Evolutionary conservation across 2,329 filamentous ascomycete genomes (phyloP), one percentile per base, ranked within the genome.

Genomic region (Kalaharituber pfeilii): DNA sequence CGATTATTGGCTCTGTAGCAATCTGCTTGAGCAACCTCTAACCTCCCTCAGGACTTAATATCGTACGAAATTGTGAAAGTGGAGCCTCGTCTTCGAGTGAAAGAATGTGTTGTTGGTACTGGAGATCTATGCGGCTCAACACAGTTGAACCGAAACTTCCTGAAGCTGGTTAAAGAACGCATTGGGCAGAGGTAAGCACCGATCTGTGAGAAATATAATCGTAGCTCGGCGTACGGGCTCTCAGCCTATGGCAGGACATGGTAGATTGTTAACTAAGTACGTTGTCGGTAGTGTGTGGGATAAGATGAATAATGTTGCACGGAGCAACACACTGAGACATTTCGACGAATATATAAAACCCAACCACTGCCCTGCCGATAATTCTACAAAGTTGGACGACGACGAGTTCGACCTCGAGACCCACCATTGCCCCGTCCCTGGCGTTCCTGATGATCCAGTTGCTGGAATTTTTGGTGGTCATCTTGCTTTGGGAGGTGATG

Each of bases 91-190:
- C 25, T 50, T 20, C 50, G 53, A 18, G 55, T 55, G 8, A 52
- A 52, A 11, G 55, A 57, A 44, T 57, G 55, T 33, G 55, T 53
- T 11, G 50, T 44, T 18, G 55, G 51, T 6, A 54, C 51, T 5
- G 30, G 49, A 28, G 51, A 9, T 9, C 15, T 15, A 22, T 3
- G 2, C 2, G 22, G 47, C 13, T 13, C 5, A 47, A 9, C 2
- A 22, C 18, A 9, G 5, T 11, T 30, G 20, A 42, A 25, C 6
- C 15, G n/a, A 8, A 20, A 25, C 18, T 52, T 52, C 27, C 20
- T 9, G 6, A 20, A 29, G 50, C 9, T 33, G 29, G 26, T 25
- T n/a, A 25, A 52, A 22, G 2, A 25, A 36, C 33, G 7, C 20
- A 13, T 39, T 18, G 33, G 33, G 13, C n/a, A n/a, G n/a, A n/a